phyloP scores from a whole-genome alignment of 2,329 filamentous ascomycete species.

The Botrytis sinoallii region DNA sequence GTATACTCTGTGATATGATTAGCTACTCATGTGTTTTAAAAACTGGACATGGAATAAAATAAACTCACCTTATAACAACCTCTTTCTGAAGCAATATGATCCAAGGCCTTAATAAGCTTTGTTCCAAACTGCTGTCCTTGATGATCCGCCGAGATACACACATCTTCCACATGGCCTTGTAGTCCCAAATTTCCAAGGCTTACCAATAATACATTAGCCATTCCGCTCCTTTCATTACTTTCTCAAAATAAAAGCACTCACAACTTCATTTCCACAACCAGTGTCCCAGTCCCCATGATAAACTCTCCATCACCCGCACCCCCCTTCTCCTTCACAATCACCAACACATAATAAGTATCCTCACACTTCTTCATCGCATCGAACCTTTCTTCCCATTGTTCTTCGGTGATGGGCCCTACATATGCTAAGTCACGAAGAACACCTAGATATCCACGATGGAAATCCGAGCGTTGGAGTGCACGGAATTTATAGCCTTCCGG shows the following conservation, averaged over 20 bases:
- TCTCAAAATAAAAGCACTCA: conserved; percentile 43
- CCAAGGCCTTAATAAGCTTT: conserved; percentile 86
- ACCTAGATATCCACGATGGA: conserved; percentile 5
- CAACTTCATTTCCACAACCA: conserved; percentile 93
- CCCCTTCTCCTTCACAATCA: conserved; percentile 56
- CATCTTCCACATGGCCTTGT: conserved; percentile 95
- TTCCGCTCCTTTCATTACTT: not conserved
- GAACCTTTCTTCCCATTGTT: conserved; percentile 73
- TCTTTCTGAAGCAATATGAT: conserved; percentile 78
- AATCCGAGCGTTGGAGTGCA: conserved; percentile 16
- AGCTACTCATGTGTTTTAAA: not conserved
- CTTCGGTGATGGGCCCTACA: conserved; percentile 77
- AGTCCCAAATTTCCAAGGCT: conserved; percentile 75
- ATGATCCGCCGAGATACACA: conserved; percentile 87
- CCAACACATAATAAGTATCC: conserved; percentile 80
- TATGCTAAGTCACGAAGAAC: conserved; percentile 17
- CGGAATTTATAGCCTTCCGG: conserved; percentile 17
- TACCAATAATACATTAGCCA: not conserved
- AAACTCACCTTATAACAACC: conserved; percentile 75
- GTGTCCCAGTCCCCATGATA: conserved; percentile 81
- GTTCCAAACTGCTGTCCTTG: conserved; percentile 95
- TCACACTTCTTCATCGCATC: conserved; percentile 62
- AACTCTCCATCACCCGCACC: conserved; percentile 56
- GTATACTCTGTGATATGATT: conserved; percentile 61
- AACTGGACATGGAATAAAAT: too few species aligned